Conservation (phyloP, 2,329 filamentous ascomycete genomes). For the Alternaria angustiovoidea region DNA sequence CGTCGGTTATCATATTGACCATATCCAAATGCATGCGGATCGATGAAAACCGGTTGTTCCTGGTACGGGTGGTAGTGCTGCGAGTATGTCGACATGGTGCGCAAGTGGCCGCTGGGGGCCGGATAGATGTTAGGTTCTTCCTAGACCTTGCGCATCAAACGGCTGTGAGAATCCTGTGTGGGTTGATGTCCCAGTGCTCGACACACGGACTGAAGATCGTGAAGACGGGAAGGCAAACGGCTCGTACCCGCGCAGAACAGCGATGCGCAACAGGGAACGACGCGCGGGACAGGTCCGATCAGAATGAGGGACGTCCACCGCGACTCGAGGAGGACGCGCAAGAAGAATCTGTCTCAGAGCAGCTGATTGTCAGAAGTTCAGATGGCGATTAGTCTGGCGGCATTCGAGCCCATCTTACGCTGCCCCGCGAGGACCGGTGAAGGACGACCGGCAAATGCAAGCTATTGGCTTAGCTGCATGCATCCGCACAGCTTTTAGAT, state of each 20-base stretch:
- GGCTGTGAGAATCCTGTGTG: constrained; percentile 39
- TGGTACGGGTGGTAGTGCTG: constrained; percentile 30
- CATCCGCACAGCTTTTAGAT: constrained; percentile 40
- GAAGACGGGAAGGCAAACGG: constrained; percentile 27
- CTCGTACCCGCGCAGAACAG: constrained; percentile 29
- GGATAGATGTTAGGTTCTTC: constrained; percentile 27
- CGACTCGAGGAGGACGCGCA: constrained; percentile 42
- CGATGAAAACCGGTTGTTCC: constrained; percentile 31
- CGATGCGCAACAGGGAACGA: constrained; percentile 33
- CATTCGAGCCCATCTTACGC: constrained; percentile 39
- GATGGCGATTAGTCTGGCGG: constrained; percentile 33
- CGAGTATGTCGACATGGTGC: constrained; percentile 43
- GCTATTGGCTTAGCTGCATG: constrained; percentile 47
- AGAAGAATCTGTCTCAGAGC: constrained; percentile 40
- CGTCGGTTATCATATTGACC: constrained; percentile 35
- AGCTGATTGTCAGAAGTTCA: constrained; percentile 39
- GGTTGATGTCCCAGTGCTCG: constrained; percentile 32
- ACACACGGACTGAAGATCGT: constrained; percentile 34
- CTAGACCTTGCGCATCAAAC: constrained; percentile 37
- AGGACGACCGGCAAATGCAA: constrained; percentile 35
- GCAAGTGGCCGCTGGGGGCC: constrained; percentile 30
- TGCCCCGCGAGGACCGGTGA: constrained; percentile 50
- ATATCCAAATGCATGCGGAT: constrained; percentile 31
- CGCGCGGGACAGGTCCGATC: constrained; percentile 29
- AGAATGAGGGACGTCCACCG: constrained; percentile 33